Percentiles rank a stretch among this genome's conserved stretches.
phyloP scores from a whole-genome alignment of 116 monocot species.

The Papilionanthe hybrid region DNA sequence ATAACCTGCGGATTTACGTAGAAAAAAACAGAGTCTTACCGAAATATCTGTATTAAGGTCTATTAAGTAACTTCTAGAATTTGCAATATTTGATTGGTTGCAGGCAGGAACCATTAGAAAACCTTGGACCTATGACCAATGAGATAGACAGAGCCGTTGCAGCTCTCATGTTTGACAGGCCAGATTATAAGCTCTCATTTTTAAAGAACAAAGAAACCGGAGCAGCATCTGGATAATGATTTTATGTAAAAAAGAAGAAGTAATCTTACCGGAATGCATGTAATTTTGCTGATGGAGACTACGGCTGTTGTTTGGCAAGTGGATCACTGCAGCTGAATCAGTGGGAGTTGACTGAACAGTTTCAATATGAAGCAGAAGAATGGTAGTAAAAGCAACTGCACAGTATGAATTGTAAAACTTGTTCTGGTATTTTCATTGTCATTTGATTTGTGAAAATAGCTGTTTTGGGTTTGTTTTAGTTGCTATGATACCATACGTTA shows the following conservation, averaged over 20 bases:
- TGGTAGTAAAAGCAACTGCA: too few species aligned
- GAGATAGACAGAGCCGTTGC: conserved; percentile 28
- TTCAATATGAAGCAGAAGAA: neutral
- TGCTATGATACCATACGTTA: too few species aligned
- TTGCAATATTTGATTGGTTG: neutral
- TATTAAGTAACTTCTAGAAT: too few species aligned
- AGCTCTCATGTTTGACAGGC: conserved; percentile 17
- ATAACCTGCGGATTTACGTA: too few species aligned
- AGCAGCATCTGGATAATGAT: neutral
- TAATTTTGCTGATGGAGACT: neutral
- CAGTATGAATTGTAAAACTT: too few species aligned
- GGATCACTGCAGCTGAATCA: neutral
- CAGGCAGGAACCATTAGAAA: conserved; percentile 6
- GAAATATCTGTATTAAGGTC: too few species aligned
- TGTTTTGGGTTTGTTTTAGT: too few species aligned
- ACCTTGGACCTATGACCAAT: conserved; percentile 16
- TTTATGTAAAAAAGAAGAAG: neutral
- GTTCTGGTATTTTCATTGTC: too few species aligned
- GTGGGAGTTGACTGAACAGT: neutral
- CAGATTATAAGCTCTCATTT: neutral
- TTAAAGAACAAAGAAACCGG: neutral
- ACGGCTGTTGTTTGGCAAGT: neutral
- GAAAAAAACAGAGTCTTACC: too few species aligned
- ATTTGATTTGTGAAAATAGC: too few species aligned
- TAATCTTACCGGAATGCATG: neutral